Percentiles rank a stretch among this genome's conserved stretches.
Conservation (phyloP, 2,329 filamentous ascomycete genomes). For the Cyphellophora attinorum region DNA sequence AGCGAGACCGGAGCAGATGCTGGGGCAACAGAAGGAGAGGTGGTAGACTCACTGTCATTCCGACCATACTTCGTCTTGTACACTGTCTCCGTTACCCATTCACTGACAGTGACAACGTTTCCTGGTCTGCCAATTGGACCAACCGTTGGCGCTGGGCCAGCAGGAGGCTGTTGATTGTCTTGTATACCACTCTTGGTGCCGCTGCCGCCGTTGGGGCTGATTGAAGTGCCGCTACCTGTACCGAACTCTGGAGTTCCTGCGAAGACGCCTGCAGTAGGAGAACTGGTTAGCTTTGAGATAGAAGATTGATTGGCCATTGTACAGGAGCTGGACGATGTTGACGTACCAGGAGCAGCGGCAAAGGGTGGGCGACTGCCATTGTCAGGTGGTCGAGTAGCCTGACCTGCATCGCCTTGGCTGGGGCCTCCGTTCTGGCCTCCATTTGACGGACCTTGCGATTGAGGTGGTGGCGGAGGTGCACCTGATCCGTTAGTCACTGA, state of each 20-base stretch:
- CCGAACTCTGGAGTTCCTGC: background rate
- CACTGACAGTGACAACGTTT: background rate
- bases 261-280: background rate
- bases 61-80: background rate
- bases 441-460: background rate
- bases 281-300: background rate
- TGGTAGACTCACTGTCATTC: background rate
- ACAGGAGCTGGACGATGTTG: background rate
- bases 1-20: no score
- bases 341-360: background rate
- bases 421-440: background rate
- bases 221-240: background rate
- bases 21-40: background rate
- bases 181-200: background rate
- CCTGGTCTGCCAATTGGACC: no score
- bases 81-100: background rate
- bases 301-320: background rate
- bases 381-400: background rate
- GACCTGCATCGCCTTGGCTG: background rate
- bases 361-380: background rate
- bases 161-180: background rate
- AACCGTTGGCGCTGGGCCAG: background rate
- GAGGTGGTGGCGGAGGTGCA: background rate
- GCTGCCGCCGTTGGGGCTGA: background rate
- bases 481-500: background rate